Percentiles rank a stretch among this genome's conserved stretches.
These are phyloP conservation scores for Eremothecium sinecaudum DNA, from an alignment of 1,139 yeast genomes.

Conservation along the genomic window DNA sequence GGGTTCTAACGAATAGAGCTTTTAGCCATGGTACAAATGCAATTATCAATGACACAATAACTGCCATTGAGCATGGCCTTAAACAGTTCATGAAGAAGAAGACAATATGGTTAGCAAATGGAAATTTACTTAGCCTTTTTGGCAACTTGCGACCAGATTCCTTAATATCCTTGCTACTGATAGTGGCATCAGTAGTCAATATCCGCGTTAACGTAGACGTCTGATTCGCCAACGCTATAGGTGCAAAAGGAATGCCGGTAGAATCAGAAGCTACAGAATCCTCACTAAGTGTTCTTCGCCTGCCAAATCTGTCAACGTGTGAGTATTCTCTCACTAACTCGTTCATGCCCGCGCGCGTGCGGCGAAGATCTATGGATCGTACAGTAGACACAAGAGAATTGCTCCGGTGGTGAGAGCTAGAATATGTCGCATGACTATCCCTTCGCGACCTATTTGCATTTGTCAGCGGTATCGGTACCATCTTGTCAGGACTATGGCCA, in stretches of 20 bases:
- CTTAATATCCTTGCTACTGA: conserved; percentile 26
- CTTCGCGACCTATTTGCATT: not conserved
- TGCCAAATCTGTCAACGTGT: conserved; percentile 34
- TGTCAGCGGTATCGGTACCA: conserved; percentile 4
- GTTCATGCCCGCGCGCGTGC: conserved; percentile 39
- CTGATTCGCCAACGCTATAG: conserved; percentile 1
- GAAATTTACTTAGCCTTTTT: conserved; percentile 22
- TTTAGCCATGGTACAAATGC: conserved; percentile 84
- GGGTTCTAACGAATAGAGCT: conserved; percentile 54
- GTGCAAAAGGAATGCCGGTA: not conserved
- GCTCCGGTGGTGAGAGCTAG: not conserved
- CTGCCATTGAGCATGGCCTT: conserved; percentile 61
- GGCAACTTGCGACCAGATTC: conserved; percentile 27
- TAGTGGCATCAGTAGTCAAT: conserved; percentile 30
- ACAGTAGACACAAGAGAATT: conserved; percentile 7
- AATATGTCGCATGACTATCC: not conserved
- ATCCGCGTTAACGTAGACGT: conserved; percentile 24
- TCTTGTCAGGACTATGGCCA: not conserved
- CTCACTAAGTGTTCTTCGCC: conserved; percentile 13
- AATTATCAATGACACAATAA: conserved; percentile 50
- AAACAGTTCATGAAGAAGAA: conserved; percentile 48
- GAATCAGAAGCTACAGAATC: not conserved
- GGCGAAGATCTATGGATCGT: conserved; percentile 31
- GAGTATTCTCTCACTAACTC: conserved; percentile 58
- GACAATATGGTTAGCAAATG: conserved; percentile 23